Percentiles rank a stretch among this genome's conserved stretches.
phyloP scores from a whole-genome alignment of 495 filamentous ascomycete species.

The Penicillium paxilli region DNA sequence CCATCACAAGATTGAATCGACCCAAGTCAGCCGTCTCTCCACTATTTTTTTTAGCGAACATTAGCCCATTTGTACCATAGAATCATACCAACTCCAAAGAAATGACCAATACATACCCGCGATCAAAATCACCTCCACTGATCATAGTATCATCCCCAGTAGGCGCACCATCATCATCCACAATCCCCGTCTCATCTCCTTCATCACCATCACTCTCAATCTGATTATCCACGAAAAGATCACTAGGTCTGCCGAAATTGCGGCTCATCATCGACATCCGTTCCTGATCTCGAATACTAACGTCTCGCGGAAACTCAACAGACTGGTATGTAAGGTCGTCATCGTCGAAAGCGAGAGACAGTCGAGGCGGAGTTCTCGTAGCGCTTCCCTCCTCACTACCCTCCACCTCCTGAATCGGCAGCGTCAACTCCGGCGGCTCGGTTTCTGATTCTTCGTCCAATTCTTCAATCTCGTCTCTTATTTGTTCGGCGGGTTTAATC shows the following conservation, averaged over 20 bases:
- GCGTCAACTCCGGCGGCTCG: conserved; percentile 63
- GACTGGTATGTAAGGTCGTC: conserved; percentile 68
- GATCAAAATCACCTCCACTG: conserved; percentile 40
- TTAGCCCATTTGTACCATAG: conserved; percentile 27
- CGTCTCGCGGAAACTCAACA: conserved; percentile 66
- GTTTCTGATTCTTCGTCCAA: conserved; percentile 65
- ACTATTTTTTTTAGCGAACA: conserved; percentile 31
- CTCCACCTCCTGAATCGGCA: conserved; percentile 60
- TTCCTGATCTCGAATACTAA: conserved; percentile 48
- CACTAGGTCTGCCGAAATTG: conserved; percentile 60
- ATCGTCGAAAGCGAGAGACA: conserved; percentile 64
- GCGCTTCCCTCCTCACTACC: conserved; percentile 47
- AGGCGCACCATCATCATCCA: conserved; percentile 36
- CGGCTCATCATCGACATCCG: conserved; percentile 56
- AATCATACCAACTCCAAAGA: background rate
- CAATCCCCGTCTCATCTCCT: conserved; percentile 42
- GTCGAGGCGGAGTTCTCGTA: conserved; percentile 57
- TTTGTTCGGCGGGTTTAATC: conserved; percentile 24
- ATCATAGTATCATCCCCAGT: conserved; percentile 33
- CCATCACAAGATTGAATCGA: conserved; percentile 44
- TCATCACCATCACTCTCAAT: conserved; percentile 52
- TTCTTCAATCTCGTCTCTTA: conserved; percentile 50
- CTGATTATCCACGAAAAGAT: conserved; percentile 55
- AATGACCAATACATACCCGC: conserved; percentile 33
- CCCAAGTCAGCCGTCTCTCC: conserved; percentile 49